Percentiles rank a stretch among this genome's conserved stretches.
Evolutionary conservation across 2,329 filamentous ascomycete species (phyloP).

Genomic region (Scleromitrula shiraiana): DNA sequence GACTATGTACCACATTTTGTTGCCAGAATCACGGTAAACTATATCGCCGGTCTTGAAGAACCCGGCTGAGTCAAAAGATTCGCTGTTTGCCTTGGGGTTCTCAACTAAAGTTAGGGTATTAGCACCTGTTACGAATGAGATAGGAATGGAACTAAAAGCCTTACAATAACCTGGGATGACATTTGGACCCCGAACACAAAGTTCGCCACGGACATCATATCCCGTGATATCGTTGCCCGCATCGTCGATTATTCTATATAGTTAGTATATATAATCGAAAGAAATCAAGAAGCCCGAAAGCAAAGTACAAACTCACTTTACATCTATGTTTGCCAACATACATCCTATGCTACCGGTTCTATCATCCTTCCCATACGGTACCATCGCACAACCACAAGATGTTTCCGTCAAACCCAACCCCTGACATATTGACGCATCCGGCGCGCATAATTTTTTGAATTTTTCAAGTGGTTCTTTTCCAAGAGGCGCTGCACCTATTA

Average conservation of each 20-base stretch:
- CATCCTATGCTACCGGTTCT: slow-evolving; percentile 40
- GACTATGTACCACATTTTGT: slow-evolving; percentile 62
- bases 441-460: slow-evolving; percentile 34
- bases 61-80: slow-evolving; percentile 49
- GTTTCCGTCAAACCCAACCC: slow-evolving; percentile 49
- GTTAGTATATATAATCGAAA: background rate
- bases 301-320: slow-evolving; percentile 18
- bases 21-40: slow-evolving; percentile 51
- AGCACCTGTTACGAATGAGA: background rate
- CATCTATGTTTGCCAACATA: slow-evolving; percentile 33
- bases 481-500: slow-evolving; percentile 42
- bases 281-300: background rate
- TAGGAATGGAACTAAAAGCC: background rate
- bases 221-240: slow-evolving; percentile 21
- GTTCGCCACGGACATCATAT: slow-evolving; percentile 30
- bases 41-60: slow-evolving; percentile 70
- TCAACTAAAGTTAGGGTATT: slow-evolving; percentile 34
- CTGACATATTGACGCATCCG: slow-evolving; percentile 36
- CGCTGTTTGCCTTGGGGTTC: slow-evolving; percentile 20
- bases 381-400: slow-evolving; percentile 18
- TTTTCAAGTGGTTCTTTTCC: slow-evolving; percentile 34
- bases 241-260: slow-evolving; percentile 22
- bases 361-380: slow-evolving; percentile 42
- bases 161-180: slow-evolving; percentile 65
- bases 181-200: slow-evolving; percentile 66